Base-by-base conservation (phyloP, 192 early-diverging fungal species). In the Coemansia sp. region DNA sequence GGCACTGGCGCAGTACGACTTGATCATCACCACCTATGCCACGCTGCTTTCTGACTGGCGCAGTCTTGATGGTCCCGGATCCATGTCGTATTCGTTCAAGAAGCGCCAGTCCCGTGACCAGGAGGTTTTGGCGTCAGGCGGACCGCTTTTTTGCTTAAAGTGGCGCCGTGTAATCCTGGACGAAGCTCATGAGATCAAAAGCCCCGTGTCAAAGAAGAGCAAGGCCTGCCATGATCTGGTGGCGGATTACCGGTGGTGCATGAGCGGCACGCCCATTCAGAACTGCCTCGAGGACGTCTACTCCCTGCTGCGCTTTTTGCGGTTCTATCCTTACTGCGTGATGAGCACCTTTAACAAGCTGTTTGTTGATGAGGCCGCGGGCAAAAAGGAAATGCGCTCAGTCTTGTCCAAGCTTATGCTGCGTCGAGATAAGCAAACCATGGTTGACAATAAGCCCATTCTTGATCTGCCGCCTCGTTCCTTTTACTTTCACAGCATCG, bases 281-380 rank as follows among this genome's bases (percentile, higher is more conserved):
- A 90, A 90, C 54, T 80, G 65, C 35, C 60, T 90, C 3, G 82
- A 83, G 18, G 89, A 92, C 40, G 41, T 90, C 2, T 92, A 81
- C 52, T 78, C 83, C n/a, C 56, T 88, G 8, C 52, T 90, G 9
- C 78, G 81, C 0, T 90, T 90, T 40, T 65, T 92, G 11, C 56
- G 67, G n/a, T 73, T 90, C 31, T 55, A 81, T 22, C 80, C 79
- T 1, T 82, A 81, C 51, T 73, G 76, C 21, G 62, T 84, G 1
- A 81, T 65, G 53, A 18, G 30, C 19, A 59, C 62, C 9, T 86
- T 86, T 61, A 7, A 70, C 64, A 30, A 51, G 60, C 77, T 36
- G 80, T 87, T 42, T 62, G 72, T 3, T 37, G 53, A 4, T 84
- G 80, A 3, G 48, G 78, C 68, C 58, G 73, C 35, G 36, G 38